These are phyloP conservation scores for Pelargonium australe DNA, from an alignment of 441 rosid species.

Conservation along the genomic window DNA sequence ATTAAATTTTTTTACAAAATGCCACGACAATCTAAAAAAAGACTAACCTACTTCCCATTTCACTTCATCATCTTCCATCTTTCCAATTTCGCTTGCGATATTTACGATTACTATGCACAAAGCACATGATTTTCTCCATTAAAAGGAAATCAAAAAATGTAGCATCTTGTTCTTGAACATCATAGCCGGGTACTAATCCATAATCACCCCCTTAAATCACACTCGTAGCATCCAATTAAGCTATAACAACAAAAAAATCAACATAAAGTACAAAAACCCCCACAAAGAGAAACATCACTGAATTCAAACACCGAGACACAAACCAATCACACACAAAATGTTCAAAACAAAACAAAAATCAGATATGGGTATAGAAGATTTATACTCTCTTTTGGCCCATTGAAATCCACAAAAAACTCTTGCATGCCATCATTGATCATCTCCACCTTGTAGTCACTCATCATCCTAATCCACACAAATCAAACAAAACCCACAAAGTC, in stretches of 20 bases:
- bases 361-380: conserved; percentile 21
- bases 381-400: conserved; percentile 76
- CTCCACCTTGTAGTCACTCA: conserved; percentile 77
- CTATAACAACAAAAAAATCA: conserved; percentile 12
- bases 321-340: conserved; percentile 18
- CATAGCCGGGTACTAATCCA: neutral
- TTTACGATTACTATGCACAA: no score
- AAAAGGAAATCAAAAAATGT: no score
- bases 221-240: neutral
- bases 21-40: neutral
- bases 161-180: no score
- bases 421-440: conserved; percentile 76
- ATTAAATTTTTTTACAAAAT: no score
- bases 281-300: conserved; percentile 12
- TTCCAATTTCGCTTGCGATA: no score
- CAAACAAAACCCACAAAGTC: conserved; percentile 22
- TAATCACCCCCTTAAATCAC: conserved; percentile 6
- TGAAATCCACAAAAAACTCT: conserved; percentile 65
- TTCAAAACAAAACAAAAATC: neutral
- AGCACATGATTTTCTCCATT: no score
- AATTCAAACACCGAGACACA: conserved; percentile 13
- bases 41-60: neutral
- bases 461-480: conserved; percentile 45
- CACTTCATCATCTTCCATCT: no score
- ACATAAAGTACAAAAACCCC: conserved; percentile 10